A percentile compares a stretch with the other conserved stretches of the same genome.
Evolutionary conservation across 495 filamentous ascomycete species (phyloP).

Genomic region (Neurospora sp.): DNA sequence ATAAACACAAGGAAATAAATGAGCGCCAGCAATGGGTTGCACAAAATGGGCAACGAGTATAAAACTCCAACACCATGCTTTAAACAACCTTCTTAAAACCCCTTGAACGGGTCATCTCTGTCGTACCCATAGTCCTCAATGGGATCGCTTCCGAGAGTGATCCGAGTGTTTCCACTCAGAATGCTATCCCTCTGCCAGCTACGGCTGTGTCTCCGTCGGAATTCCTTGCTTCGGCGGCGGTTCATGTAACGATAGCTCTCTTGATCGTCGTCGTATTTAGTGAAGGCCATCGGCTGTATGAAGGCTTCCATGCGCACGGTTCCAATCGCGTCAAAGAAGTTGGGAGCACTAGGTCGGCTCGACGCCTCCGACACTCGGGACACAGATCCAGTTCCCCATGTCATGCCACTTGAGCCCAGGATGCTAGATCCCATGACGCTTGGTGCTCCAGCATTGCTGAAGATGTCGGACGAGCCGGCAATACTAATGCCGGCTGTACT

Average conservation of each 20-base stretch:
- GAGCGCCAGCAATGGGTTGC: neutral
- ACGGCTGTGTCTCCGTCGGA: constrained; percentile 38
- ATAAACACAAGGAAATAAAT: neutral
- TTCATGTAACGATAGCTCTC: constrained; percentile 34
- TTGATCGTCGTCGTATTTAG: constrained; percentile 34
- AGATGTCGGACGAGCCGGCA: constrained; percentile 50
- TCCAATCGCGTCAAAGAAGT: constrained; percentile 70
- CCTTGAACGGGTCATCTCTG: constrained; percentile 38
- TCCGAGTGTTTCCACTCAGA: constrained; percentile 34
- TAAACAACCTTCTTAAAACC: constrained; percentile 25
- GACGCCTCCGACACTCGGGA: constrained; percentile 50
- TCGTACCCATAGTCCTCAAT: constrained; percentile 34
- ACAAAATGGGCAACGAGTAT: neutral
- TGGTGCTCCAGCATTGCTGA: constrained; percentile 27
- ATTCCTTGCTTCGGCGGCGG: constrained; percentile 39
- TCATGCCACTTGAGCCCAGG: constrained; percentile 28
- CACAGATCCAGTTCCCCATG: constrained; percentile 36
- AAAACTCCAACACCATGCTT: neutral
- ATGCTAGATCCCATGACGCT: constrained; percentile 19
- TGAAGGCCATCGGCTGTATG: constrained; percentile 48
- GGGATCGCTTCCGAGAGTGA: constrained; percentile 23
- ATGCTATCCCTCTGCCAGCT: constrained; percentile 41
- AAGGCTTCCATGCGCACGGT: constrained; percentile 98
- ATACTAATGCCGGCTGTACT: constrained; percentile 43
- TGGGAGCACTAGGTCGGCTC: constrained; percentile 39